Evolutionary conservation across 208 protist genomes (phyloP), one percentile per base, ranked within the genome.

Genomic region (Crithidia mellificae): DNA sequence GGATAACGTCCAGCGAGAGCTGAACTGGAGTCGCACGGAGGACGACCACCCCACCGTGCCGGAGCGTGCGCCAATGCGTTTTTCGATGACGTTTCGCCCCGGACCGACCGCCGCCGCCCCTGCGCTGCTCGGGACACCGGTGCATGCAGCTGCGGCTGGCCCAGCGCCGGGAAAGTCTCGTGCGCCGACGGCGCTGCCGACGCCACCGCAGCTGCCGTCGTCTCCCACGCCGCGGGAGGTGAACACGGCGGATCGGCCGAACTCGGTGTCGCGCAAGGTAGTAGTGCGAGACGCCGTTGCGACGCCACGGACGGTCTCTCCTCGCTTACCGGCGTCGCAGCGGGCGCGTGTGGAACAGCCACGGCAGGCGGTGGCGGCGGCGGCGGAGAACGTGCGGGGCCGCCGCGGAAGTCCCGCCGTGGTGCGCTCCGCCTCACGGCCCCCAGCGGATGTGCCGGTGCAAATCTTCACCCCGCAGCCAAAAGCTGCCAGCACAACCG

Each of bases 21-120:
- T 76, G 34, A 69, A 68, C 39, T 76, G 70, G 70, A 70, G 70
- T 24, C 38, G 54, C 0, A 27, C 55, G 1, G 70, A 76, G 1
- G 63, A 76, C 11, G 70, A 70, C 27, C 1, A 70, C 27, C 1
- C 63, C 12, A 24, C 41, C n/a, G 41, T 27, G 0, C 43, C 53
- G 54, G 65, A 62, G 34, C 46, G 70, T 17, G 56, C 68, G 20
- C 69, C 79, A 20, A 81, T 84, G 79, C 71, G 72, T 9, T 84
- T 84, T 47, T 83, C 73, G 5, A 74, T 74, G 43, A 25, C 67
- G 22, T 74, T 74, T 36, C 74, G 59, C 3, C 56, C 62, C 12
- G 44, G 64, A 5, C 74, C 78, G 11, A 38, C 34, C 5, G 34
- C 34, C 7, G 34, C 34, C 5, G 11, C 34, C n/a, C n/a, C n/a